A percentile compares a stretch with the other conserved stretches of the same genome.
Evolutionary conservation across 768 basidiomycete species (phyloP).

Genomic region (Zangia roseola): DNA sequence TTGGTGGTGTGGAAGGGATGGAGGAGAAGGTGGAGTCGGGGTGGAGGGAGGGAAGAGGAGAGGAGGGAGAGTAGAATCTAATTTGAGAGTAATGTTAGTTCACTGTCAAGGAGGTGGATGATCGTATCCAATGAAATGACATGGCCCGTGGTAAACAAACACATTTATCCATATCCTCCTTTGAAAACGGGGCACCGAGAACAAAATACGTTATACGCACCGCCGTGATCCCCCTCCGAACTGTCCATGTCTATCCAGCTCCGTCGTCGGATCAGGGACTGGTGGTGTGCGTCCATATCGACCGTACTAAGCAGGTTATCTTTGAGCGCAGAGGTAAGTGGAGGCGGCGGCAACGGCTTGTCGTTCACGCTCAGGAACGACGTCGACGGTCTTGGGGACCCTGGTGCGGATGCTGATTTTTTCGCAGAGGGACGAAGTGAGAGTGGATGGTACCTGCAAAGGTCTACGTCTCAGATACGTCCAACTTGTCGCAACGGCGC

Average conservation of each 20-base stretch:
- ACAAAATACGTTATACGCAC: slow-evolving; percentile 17
- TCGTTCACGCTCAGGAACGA: slow-evolving; percentile 23
- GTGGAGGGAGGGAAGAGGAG: slow-evolving; percentile 31
- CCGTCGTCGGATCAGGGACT: slow-evolving; percentile 8
- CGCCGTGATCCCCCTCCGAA: slow-evolving; percentile 5
- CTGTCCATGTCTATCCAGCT: slow-evolving; percentile 27
- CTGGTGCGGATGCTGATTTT: slow-evolving; percentile 27
- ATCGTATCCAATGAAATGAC: slow-evolving; percentile 18
- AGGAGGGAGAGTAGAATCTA: slow-evolving; percentile 20
- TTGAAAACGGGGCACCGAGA: slow-evolving; percentile 12
- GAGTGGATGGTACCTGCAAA: slow-evolving; percentile 24
- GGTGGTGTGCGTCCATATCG: slow-evolving; percentile 29
- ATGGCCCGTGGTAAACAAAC: slow-evolving; percentile 23
- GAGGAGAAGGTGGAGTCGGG: slow-evolving; percentile 36
- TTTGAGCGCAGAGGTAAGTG: slow-evolving; percentile 28
- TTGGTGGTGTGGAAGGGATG: slow-evolving; percentile 7
- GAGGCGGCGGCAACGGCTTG: slow-evolving; percentile 42
- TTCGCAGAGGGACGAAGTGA: slow-evolving; percentile 22
- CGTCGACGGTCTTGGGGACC: slow-evolving; percentile 16
- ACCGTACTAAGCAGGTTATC: slow-evolving; percentile 22
- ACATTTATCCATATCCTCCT: slow-evolving; percentile 10
- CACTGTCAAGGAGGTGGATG: no score
- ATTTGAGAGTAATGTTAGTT: no score
- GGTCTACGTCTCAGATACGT: no score
- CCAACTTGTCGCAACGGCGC: no score